These are phyloP conservation scores for Phytophthora sojae DNA, from an alignment of 352 stramenopile genomes.

Conservation along the genomic window DNA sequence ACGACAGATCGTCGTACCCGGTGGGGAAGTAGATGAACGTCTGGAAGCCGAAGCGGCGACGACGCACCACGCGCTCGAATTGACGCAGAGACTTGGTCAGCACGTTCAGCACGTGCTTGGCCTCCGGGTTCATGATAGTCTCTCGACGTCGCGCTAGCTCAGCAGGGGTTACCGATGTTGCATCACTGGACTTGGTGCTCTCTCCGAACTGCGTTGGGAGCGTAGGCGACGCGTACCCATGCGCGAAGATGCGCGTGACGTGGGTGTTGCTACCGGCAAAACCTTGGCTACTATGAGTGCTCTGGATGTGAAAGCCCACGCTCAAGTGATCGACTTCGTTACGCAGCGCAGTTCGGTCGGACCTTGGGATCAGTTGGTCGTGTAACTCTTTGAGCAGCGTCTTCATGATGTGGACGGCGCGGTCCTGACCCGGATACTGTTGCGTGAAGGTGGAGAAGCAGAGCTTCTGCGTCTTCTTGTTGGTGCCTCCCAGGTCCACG, in stretches of 20 bases:
- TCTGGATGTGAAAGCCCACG: conserved; percentile 62
- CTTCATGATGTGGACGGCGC: conserved; percentile 71
- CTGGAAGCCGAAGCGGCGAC: conserved; percentile 67
- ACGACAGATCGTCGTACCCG: conserved; percentile 29
- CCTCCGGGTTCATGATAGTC: conserved; percentile 60
- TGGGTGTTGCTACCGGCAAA: conserved; percentile 45
- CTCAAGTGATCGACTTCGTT: conserved; percentile 62
- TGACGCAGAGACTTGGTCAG: conserved; percentile 56
- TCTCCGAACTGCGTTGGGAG: conserved; percentile 43
- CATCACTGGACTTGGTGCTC: conserved; percentile 5
- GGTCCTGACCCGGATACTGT: conserved; percentile 51
- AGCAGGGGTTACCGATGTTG: conserved; percentile 21
- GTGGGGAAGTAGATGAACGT: conserved; percentile 62
- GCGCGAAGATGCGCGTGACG: conserved; percentile 58
- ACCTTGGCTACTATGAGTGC: conserved; percentile 20
- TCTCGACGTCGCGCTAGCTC: conserved; percentile 43
- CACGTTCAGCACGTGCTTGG: conserved; percentile 52
- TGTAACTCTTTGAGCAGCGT: conserved; percentile 61
- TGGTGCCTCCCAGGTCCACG: conserved; percentile 31
- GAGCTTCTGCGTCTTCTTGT: conserved; percentile 55
- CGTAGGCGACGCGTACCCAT: conserved; percentile 63
- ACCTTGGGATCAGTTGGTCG: conserved; percentile 48
- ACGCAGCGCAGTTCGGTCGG: conserved; percentile 53
- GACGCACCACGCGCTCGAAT: conserved; percentile 57
- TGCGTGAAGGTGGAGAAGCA: conserved; percentile 59